These are phyloP conservation scores for Flaveria trinervia DNA, from an alignment of 129 eudicot species.

Conservation along the genomic window DNA sequence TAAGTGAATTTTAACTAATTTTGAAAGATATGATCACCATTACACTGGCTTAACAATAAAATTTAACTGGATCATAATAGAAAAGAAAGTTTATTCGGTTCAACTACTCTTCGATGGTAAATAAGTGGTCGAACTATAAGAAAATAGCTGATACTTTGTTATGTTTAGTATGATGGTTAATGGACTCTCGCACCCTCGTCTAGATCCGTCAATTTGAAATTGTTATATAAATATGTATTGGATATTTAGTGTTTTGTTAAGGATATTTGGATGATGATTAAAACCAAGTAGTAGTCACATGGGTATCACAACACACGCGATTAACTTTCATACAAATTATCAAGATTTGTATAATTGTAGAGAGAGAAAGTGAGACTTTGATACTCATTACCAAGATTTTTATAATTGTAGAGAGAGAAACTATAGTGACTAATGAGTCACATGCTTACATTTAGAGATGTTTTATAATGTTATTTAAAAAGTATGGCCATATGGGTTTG, in stretches of 20 bases:
- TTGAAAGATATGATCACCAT: too few relatives aligned
- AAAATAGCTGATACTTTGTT: too few relatives aligned
- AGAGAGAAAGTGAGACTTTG: constrained; percentile 22
- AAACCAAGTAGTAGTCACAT: constrained; percentile 26
- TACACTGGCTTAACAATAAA: too few relatives aligned
- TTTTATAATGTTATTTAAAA: too few relatives aligned
- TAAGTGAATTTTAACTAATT: too few relatives aligned
- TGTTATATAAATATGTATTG: neutral
- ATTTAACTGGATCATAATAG: too few relatives aligned
- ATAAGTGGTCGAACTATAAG: neutral
- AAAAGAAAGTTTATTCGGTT: too few relatives aligned
- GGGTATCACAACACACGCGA: constrained; percentile 24
- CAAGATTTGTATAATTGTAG: constrained; percentile 37
- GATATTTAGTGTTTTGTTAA: neutral
- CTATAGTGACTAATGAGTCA: too few relatives aligned
- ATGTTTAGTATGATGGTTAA: neutral
- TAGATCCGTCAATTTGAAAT: too few relatives aligned
- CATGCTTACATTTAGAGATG: too few relatives aligned
- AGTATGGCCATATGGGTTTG: too few relatives aligned
- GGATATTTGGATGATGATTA: constrained; percentile 23
- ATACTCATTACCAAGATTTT: constrained; percentile 25
- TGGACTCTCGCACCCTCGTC: neutral
- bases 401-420: constrained; percentile 38
- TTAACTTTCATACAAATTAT: constrained; percentile 18
- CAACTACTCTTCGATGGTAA: too few relatives aligned